Evolutionary conservation across 129 eudicot genomes (phyloP), one percentile per base, ranked within the genome.

Genomic region (Flaveria bidentis): DNA sequence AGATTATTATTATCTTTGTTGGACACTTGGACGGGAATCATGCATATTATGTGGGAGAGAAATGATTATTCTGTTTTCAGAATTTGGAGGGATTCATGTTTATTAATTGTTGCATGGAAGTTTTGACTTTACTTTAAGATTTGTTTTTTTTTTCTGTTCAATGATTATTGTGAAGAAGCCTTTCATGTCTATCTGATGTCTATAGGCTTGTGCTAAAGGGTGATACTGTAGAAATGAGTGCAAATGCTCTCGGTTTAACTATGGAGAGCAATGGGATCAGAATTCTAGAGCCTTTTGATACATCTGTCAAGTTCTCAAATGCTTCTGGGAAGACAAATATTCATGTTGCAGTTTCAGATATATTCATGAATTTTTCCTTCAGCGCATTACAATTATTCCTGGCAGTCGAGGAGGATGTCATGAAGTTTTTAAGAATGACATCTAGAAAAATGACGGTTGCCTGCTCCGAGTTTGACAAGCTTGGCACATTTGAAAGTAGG

Each of bases 201-300:
- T 81, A 36, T 86, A 95, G 99, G 94, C 78, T 95, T 51, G 88
- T 89, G 85, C 65, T 86, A 73, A 89, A 95, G 82, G 97, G 96
- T 1, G 88, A 91, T 53, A 82, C 92, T 14, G 26, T 91, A 57
- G 97, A 91, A 76, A 85, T 95, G 97, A 89, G 77, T 80, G 97
- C 91, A 22, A 82, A 86, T 84, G 89, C 89, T 67, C 93, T 91
- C 80, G 99, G 97, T 28, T 83, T 95, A 13, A 91, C 97, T 39
- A 86, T 95, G 99, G 99, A 95, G 85, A 91, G 99, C 87, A 95
- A 91, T 78, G 99, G 97, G 72, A 85, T 89, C 79, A 86, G 85
- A 83, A 88, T 91, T 52, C 83, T 95, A 84, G 99, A 95, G 87
- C 99, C 99, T 46, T 95, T 95, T 85, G 99, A 95, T 80, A 86